phyloP scores from a whole-genome alignment of 768 basidiomycete genomes.

The Baorangia bicolor region DNA sequence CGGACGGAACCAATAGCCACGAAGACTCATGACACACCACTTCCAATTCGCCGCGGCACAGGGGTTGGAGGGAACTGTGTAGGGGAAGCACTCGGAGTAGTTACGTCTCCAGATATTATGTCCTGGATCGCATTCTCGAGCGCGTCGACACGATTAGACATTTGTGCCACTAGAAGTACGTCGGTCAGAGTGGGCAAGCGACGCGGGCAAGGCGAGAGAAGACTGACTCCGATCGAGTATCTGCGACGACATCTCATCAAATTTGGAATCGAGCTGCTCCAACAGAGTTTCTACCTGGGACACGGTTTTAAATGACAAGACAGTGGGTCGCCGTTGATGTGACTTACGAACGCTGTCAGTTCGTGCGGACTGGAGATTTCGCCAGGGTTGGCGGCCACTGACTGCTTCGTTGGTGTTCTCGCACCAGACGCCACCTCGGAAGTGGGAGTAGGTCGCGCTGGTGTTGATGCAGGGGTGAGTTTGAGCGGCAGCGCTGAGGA shows the following conservation, averaged over 20 bases:
- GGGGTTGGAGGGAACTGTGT: constrained; percentile 38
- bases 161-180: constrained; percentile 71
- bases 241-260: constrained; percentile 91
- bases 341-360: constrained; percentile 86
- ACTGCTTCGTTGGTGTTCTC: constrained; percentile 50
- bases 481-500: constrained; percentile 69
- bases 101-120: constrained; percentile 75
- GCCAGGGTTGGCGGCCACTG: constrained; percentile 36
- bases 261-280: constrained; percentile 85
- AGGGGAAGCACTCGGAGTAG: constrained; percentile 55
- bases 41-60: constrained; percentile 45
- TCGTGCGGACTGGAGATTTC: constrained; percentile 94
- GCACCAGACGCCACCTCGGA: constrained; percentile 23
- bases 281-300: constrained; percentile 82
- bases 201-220: constrained; percentile 1
- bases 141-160: constrained; percentile 89
- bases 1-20: constrained; percentile 10
- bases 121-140: constrained; percentile 90
- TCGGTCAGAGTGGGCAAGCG: constrained; percentile 4
- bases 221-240: constrained; percentile 80
- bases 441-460: constrained; percentile 38
- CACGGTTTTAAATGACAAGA: background rate
- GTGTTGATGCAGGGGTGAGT: constrained; percentile 53
- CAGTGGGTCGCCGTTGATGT: constrained; percentile 5
- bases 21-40: constrained; percentile 23